Evolutionary conservation across 257 asterid species (phyloP).

Genomic region (Solanum lycopersicoides): DNA sequence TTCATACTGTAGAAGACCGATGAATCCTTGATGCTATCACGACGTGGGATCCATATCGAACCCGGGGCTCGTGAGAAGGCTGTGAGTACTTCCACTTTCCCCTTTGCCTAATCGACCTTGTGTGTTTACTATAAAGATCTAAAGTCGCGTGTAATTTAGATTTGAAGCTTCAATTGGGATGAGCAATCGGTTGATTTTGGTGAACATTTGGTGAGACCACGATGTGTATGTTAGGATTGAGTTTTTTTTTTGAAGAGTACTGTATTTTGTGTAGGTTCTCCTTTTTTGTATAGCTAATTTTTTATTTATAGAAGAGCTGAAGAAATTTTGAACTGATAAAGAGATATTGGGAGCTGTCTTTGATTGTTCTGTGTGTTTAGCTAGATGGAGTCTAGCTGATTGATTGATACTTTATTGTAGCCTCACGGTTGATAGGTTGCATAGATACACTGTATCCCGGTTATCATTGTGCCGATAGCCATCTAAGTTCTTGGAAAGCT

Average conservation of each 20-base stretch:
- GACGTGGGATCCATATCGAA: slow-evolving; percentile 71
- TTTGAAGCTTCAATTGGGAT: not conserved
- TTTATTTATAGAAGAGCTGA: not conserved
- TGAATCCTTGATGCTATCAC: slow-evolving; percentile 26
- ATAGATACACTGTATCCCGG: not conserved
- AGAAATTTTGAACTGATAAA: not conserved
- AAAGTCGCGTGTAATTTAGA: not conserved
- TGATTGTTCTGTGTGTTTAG: not conserved
- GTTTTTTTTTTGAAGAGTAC: not conserved
- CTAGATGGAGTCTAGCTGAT: not conserved
- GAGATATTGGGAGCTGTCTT: not conserved
- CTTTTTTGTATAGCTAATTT: not conserved
- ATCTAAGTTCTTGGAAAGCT: not conserved
- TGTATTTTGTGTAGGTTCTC: not conserved
- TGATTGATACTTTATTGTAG: not conserved
- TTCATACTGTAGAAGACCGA: slow-evolving; percentile 19
- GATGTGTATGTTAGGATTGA: not conserved
- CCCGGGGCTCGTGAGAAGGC: slow-evolving; percentile 91
- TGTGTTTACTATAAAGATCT: not conserved
- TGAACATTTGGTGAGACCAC: not conserved
- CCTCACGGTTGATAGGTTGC: not conserved
- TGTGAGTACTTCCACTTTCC: slow-evolving; percentile 31
- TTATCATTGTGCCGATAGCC: not conserved
- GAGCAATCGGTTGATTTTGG: not conserved
- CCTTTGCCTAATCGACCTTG: not conserved